Base-by-base conservation (phyloP, 2,329 filamentous ascomycete species). In the Ustilaginoidea virens region DNA sequence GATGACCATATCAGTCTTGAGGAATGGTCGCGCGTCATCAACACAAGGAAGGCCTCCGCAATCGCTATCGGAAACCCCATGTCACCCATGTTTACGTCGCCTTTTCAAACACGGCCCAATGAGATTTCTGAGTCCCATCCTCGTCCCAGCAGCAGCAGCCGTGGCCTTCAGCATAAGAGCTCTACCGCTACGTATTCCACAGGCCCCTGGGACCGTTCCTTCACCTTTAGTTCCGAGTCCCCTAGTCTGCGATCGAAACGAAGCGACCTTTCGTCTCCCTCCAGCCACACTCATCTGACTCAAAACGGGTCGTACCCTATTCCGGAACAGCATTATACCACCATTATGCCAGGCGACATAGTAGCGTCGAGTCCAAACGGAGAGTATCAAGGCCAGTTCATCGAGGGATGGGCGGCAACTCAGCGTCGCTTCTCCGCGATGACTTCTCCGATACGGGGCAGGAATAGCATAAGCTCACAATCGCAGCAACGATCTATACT, bases 181-280 rank as follows among this genome's bases (percentile, higher is more conserved):
- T 66, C 66, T 1, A 55, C 49, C 12, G 58, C 64, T 18, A 58
- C 60, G 3, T 55, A 61, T 20, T 57, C 56, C n/a, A 60, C 56
- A 25, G 58, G 58, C 12, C 48, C 52, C 16, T 51, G 56, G 20
- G 65, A 70, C 12, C 55, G 60, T 2, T 61, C 65, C 0, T 48
- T 61, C 4, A 64, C 64, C 1, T 61, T 69, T 29, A 60, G 59
- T 34, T 73, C 70, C 2, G 68, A 66, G 23, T 67, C 69, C 1
- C 68, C 65, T 0, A 76, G 71, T 39, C 45, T 77, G 27, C 63
- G 68, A 12, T 77, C 72, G 4, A 67, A 66, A 36, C 61, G 63
- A 18, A 77, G 72, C 36, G 72, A 77, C 37, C 44, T 77, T 3
- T 76, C 72, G 2, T 69, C 66, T 4, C 66, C 66, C 9, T 62